phyloP scores from a whole-genome alignment of 257 asterid species.

The Lycium barbarum region DNA sequence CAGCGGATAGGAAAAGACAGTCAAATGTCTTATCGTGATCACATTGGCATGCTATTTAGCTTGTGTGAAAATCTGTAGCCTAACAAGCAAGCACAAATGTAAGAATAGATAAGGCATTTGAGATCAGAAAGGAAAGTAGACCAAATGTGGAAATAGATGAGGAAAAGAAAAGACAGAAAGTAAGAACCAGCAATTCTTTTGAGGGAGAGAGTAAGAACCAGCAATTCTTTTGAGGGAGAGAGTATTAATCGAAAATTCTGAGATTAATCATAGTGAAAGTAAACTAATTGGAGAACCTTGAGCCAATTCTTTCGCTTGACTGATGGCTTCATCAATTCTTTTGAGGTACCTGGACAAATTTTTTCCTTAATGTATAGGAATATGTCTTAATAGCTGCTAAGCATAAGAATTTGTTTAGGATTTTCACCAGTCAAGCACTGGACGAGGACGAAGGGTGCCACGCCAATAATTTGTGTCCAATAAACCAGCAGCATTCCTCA shows the following conservation, averaged over 20 bases:
- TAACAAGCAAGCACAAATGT: no score
- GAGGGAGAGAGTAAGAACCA: not conserved
- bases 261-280: not conserved
- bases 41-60: no score
- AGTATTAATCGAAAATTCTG: no score
- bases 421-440: conserved; percentile 85
- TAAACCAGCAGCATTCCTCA: conserved; percentile 95
- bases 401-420: not conserved
- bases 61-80: no score
- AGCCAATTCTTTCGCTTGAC: conserved; percentile 76
- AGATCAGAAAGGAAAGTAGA: not conserved
- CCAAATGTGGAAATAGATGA: not conserved
- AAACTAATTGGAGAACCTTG: conserved; percentile 51
- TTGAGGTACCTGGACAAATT: conserved; percentile 64
- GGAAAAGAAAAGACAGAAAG: conserved; percentile 1
- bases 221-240: not conserved
- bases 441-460: conserved; percentile 89
- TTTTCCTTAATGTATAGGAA: not conserved
- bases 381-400: not conserved
- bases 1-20: not conserved
- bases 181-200: no score
- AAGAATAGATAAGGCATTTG: not conserved
- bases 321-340: conserved; percentile 77
- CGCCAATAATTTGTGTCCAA: conserved; percentile 85
- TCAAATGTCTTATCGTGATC: not conserved